Evolutionary conservation across 1,139 yeast genomes (phyloP), one percentile per base, ranked within the genome.

Genomic region (Suhomyces bribrorum): DNA sequence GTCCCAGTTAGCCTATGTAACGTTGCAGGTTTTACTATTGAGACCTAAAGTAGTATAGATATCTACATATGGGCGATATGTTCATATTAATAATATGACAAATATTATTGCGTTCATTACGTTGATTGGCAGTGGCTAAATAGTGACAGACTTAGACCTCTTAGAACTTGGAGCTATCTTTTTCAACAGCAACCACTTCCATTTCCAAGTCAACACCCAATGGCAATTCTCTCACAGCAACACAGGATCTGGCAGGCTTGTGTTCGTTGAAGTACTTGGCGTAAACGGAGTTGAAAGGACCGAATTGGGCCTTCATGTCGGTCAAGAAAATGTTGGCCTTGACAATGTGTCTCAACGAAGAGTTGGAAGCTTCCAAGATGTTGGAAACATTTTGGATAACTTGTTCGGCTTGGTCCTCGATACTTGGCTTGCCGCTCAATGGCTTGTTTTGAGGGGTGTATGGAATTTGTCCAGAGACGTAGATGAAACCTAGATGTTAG

Each of bases 201-300:
- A 77, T 66, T 63, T 81, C 81, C 52, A 84, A 76, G 42, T 78
- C 85, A 44, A 81, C 87, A 42, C 88, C 87, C 61, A 89, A 78
- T 46, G 97, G 97, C 58, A 89, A 79, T 47, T 79, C 80, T 62
- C 80, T 82, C 48, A 88, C 97, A 31, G 96, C 96, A 51, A 89
- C 95, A 73, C 96, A 88, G 2, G 96, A 86, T 75, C 97, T 86
- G 27, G 97, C 96, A 40, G 97, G 97, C 67, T 85, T 86, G 73
- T 86, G 95, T 41, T 71, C 75, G 60, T 62, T 73, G 71, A 90
- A 89, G 67, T 85, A 86, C 64, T 85, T 83, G 47, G 78, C 81
- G 66, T 89, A 90, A 38, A 86, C 92, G 50, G 75, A 76, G 68
- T 90, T 90, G 73, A 90, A 86, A 50, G 79, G 84, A 44, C 77